Evolutionary conservation across 1,284 basidiomycete species (phyloP), one percentile per base, ranked within the genome.

Genomic region (Microbotryum saponariae): DNA sequence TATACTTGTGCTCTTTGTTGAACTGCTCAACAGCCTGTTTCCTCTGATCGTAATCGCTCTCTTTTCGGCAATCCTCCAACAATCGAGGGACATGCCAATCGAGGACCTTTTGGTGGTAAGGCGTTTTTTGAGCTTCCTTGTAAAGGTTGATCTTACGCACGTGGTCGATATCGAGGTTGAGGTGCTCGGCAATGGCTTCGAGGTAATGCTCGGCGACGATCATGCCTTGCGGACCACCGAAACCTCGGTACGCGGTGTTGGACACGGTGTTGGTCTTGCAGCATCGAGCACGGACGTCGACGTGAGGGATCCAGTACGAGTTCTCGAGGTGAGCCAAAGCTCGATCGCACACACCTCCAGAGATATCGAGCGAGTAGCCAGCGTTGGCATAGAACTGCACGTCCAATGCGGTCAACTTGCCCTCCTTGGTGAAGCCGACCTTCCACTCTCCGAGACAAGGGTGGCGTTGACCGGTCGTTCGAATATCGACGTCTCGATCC

Each of bases 241-340:
- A 76, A 6, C 70, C 59, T 14, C 76, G 67, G 68, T 72, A 77
- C 12, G 76, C 76, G 6, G 75, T 76, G 64, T 76, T 76, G 10
- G 73, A 75, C 62, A 75, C 73, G 6, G 74, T 76, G 69, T 77
- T 72, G 25, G 76, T 77, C 62, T 74, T 74, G 66, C 70, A 72
- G 49, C 74, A 67, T 53, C 63, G 70, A 10, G 73, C 76, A 48
- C 72, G 70, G 27, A 74, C 72, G 44, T 72, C 70, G 20, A 75
- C 60, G 66, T 72, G 63, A 49, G 72, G 66, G 67, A 74, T 65
- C 61, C 62, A 71, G 42, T 51, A 58, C 12, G 23, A 46, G 37
- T 54, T 49, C 54, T 72, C 71, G 44, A 75, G 70, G 61, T 77
- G 76, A 23, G 74, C 73, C 67, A 77, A 72, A 23, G 73, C 74